These are phyloP conservation scores for Tritrichomonas foetus DNA, from an alignment of 208 protist genomes.

Conservation along the genomic window DNA sequence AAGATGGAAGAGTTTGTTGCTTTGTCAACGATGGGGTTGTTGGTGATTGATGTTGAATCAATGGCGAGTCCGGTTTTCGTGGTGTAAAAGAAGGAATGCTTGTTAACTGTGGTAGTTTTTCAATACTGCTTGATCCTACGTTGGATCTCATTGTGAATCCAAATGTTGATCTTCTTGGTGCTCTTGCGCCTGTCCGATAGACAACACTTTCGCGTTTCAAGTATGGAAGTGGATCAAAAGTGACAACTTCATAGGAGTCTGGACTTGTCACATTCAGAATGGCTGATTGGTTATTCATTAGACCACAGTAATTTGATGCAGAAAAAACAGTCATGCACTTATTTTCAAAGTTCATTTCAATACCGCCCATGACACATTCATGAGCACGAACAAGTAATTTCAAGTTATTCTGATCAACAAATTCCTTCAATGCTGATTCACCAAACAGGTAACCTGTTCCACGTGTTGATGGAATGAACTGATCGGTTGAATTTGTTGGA, in stretches of 20 bases:
- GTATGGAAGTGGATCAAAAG: neutral
- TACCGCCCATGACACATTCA: neutral
- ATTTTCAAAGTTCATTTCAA: neutral
- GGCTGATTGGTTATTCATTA: neutral
- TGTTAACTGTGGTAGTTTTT: too few relatives aligned
- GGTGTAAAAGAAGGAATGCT: too few relatives aligned
- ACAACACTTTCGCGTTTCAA: neutral
- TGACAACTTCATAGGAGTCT: neutral
- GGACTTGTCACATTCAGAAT: neutral
- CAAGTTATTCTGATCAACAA: neutral
- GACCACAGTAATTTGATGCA: neutral
- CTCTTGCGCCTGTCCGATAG: too few relatives aligned
- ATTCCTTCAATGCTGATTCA: neutral
- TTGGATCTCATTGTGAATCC: too few relatives aligned
- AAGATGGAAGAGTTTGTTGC: too few relatives aligned
- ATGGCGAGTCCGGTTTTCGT: too few relatives aligned
- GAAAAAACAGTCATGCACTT: neutral
- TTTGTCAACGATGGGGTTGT: too few relatives aligned
- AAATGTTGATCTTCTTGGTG: too few relatives aligned
- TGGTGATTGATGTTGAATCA: too few relatives aligned
- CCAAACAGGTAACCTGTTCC: neutral
- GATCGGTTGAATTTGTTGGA: neutral
- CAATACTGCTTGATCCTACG: too few relatives aligned
- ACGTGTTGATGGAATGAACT: neutral
- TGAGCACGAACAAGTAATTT: neutral